Percentiles rank a stretch among this genome's conserved stretches.
Conservation (phyloP, 2,329 filamentous ascomycete species). For the Bipolaris sorokiniana region DNA sequence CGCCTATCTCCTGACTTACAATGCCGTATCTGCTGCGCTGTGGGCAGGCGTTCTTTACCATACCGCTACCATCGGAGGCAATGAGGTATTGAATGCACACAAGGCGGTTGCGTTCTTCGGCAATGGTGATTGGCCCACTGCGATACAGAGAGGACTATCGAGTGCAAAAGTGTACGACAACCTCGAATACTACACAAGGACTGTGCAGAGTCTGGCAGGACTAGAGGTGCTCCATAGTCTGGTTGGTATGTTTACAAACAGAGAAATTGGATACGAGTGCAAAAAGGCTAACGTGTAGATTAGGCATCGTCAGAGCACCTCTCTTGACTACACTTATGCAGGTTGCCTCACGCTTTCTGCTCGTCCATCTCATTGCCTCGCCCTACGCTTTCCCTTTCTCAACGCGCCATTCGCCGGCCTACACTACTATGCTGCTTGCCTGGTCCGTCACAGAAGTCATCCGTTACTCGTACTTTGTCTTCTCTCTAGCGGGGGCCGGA, state of each 20-base stretch:
- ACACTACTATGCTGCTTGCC: slow-evolving; percentile 79
- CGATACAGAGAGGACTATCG: slow-evolving; percentile 23
- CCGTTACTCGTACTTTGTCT: slow-evolving; percentile 88
- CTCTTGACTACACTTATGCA: slow-evolving; percentile 88
- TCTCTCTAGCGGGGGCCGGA: slow-evolving; percentile 64
- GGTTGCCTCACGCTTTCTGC: slow-evolving; percentile 82
- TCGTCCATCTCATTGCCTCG: slow-evolving; percentile 85
- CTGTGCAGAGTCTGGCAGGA: slow-evolving; percentile 82
- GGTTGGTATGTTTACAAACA: slow-evolving; percentile 62
- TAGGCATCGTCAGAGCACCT: slow-evolving; percentile 84
- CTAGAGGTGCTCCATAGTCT: slow-evolving; percentile 85
- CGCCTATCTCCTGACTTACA: slow-evolving; percentile 83
- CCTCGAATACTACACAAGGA: slow-evolving; percentile 71
- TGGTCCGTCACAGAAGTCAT: slow-evolving; percentile 94
- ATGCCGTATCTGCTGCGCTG: slow-evolving; percentile 74
- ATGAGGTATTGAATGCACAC: slow-evolving; percentile 21
- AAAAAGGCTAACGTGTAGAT: not conserved
- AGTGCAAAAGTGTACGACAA: slow-evolving; percentile 63
- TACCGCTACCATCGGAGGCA: slow-evolving; percentile 61
- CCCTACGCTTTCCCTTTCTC: slow-evolving; percentile 68
- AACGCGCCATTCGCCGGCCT: slow-evolving; percentile 63
- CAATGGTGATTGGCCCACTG: slow-evolving; percentile 12
- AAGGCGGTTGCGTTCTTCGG: slow-evolving; percentile 23
- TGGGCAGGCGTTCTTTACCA: slow-evolving; percentile 80
- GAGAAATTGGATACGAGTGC: not conserved